Percentiles rank a stretch among this genome's conserved stretches.
These are phyloP conservation scores for Pestalotiopsis sp. DNA, from an alignment of 2,329 filamentous ascomycete species.

Conservation along the genomic window DNA sequence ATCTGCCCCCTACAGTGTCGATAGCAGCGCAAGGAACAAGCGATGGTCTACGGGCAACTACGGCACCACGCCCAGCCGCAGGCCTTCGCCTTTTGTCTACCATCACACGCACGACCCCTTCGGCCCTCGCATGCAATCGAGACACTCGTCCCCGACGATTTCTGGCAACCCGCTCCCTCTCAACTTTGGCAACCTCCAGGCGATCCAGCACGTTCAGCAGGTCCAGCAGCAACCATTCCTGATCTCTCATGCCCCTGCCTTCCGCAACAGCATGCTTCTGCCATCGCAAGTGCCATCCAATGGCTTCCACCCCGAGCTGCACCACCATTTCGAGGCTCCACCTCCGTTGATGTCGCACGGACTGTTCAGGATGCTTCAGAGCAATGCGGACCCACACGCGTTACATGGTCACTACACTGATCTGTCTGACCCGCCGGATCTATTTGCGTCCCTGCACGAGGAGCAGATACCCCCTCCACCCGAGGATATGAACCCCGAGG, in stretches of 20 bases:
- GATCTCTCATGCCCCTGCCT: constrained; percentile 52
- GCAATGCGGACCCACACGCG: constrained; percentile 70
- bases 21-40: constrained; percentile 65
- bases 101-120: constrained; percentile 63
- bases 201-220: constrained; percentile 43
- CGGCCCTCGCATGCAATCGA: constrained; percentile 57
- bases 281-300: constrained; percentile 54
- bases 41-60: constrained; percentile 80
- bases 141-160: constrained; percentile 53
- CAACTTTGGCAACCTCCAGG: constrained; percentile 56
- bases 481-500: constrained; percentile 78
- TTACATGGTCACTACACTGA: constrained; percentile 73
- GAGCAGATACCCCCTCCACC: constrained; percentile 74
- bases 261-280: constrained; percentile 62
- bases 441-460: constrained; percentile 75
- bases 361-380: constrained; percentile 73
- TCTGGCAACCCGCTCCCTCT: constrained; percentile 51
- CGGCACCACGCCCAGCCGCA: constrained; percentile 55
- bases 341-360: constrained; percentile 70
- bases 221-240: constrained; percentile 58
- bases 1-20: constrained; percentile 71
- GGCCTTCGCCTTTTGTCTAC: constrained; percentile 64
- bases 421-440: constrained; percentile 73
- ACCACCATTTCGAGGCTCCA: constrained; percentile 59
- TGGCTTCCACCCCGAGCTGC: constrained; percentile 51